Base-by-base conservation (phyloP, 2,329 filamentous ascomycete genomes). In the Bretziella fagacearum region DNA sequence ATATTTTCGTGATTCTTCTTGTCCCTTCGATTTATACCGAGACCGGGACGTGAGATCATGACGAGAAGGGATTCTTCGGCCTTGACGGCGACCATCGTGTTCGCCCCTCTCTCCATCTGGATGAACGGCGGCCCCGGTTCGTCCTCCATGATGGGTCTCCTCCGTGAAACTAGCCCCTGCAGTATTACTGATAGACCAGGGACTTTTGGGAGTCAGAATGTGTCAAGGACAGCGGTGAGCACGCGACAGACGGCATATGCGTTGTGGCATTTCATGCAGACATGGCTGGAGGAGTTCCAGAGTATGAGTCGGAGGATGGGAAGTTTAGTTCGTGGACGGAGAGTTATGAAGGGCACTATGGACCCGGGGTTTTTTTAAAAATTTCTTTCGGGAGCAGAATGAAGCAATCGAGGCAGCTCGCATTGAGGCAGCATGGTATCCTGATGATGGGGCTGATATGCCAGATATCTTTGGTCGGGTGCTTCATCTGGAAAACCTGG, bases 281-380 rank as follows among this genome's bases (percentile, higher is more conserved):
- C 66, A 18, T 78, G 77, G 58, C 53, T 81, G 50, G 65, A 63
- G 11, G 62, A 65, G 1, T 79, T 79, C 50, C 75, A 0, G 65
- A 73, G 52, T 75, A 77, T 54, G 69, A 70, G 32, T 71, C 68
- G 3, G 67, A 22, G 3, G 39, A 26, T 13, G 25, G 25, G 8
- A n/a, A 41, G 23, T 13, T 84, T 46, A 77, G 78, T 54, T 62
- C 84, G 3, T 82, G 81, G 52, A 70, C 77, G 1, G 78, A 84
- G 58, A 80, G 74, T 59, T 80, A 83, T 57, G 74, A 79, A 27
- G 81, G 81, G 8, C 72, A 75, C 47, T 85, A 82, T 54, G 80
- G 76, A 0, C 79, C 79, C 2, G 64, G 71, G 1, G 79, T 83
- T 54, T 74, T 76, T 10, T n/a, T n/a, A n/a, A n/a, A n/a, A 64